Evolutionary conservation across 331 rosid species (phyloP).

Genomic region (Stylosanthes scabra): DNA sequence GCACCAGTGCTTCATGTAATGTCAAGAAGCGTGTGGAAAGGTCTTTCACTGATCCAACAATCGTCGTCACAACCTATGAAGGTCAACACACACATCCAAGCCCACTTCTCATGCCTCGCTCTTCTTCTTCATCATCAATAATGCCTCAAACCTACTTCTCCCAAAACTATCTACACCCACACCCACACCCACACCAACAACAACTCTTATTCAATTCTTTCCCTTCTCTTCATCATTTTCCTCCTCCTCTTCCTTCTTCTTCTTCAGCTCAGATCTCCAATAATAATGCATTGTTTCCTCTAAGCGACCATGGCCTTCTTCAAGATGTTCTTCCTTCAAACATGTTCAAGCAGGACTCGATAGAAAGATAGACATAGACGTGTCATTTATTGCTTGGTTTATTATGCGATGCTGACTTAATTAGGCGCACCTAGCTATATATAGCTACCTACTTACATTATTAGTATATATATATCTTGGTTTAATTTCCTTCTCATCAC

Average conservation of each 20-base stretch:
- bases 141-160: constrained; percentile 48
- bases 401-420: constrained; percentile 29
- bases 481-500: constrained; percentile 26
- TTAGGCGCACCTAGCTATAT: constrained; percentile 29
- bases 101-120: constrained; percentile 66
- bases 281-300: constrained; percentile 12
- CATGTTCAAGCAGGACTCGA: constrained; percentile 72
- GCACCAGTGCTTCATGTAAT: constrained; percentile 86
- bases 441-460: constrained; percentile 27
- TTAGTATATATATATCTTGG: constrained; percentile 33
- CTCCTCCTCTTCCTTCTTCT: constrained; percentile 11
- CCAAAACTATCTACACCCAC: constrained; percentile 32
- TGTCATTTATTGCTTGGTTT: constrained; percentile 12
- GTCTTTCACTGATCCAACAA: constrained; percentile 70
- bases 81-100: constrained; percentile 92
- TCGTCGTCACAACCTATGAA: constrained; percentile 93
- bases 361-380: background rate
- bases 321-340: constrained; percentile 82
- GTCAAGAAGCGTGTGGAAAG: constrained; percentile 98
- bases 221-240: constrained; percentile 42
- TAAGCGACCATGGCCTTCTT: constrained; percentile 81
- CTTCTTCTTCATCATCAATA: constrained; percentile 29
- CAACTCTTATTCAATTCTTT: constrained; percentile 32
- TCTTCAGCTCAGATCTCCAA: constrained; percentile 40
- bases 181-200: constrained; percentile 20